Evolutionary conservation across 2,329 filamentous ascomycete species (phyloP), one percentile per base, ranked within the genome.

Genomic region (Fusarium duplospermum): DNA sequence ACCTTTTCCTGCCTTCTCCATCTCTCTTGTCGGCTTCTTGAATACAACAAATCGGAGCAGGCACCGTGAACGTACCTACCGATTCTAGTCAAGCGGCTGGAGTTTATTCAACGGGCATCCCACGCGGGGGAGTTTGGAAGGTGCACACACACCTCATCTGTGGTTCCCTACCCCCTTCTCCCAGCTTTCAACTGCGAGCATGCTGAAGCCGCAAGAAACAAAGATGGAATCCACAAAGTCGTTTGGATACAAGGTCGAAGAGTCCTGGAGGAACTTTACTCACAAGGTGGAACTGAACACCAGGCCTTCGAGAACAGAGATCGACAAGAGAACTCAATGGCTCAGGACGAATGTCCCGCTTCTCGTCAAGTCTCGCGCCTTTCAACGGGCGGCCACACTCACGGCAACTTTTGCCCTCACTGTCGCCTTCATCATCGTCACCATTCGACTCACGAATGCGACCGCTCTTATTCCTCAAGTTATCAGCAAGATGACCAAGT

Each of bases 351-450:
- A 59, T 27, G 14, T 58, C 9, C 71, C 73, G 13, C 36, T 54
- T 1, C 31, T 77, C 2, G 60, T 71, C 33, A 77, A 66, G 57
- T 75, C 76, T 36, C 72, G 75, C 2, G 67, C 66, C 4, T 77
- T 78, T 64, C 72, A 64, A 52, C 69, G 71, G 16, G 35, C 63
- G 10, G 67, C 60, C 6, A 69, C 67, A 13, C 59, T 73, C 31
- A 10, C 69, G 20, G 38, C 71, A 16, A 64, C 58, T 22, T 69
- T 77, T 38, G 33, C 61, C 10, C 40, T 76, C 10, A 47, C 58
- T 14, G 27, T 74, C 18, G 36, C 59, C 10, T 69, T 77, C 14
- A 71, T 78, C 24, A 20, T 75, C 10, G 35, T 67, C 38, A 68
- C 73, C 7, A 64, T 69, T 18, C 70, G 67, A 31, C 64, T 77